These are phyloP conservation scores for Mallotus nudiflorus DNA, from an alignment of 345 rosid genomes.

Conservation along the genomic window DNA sequence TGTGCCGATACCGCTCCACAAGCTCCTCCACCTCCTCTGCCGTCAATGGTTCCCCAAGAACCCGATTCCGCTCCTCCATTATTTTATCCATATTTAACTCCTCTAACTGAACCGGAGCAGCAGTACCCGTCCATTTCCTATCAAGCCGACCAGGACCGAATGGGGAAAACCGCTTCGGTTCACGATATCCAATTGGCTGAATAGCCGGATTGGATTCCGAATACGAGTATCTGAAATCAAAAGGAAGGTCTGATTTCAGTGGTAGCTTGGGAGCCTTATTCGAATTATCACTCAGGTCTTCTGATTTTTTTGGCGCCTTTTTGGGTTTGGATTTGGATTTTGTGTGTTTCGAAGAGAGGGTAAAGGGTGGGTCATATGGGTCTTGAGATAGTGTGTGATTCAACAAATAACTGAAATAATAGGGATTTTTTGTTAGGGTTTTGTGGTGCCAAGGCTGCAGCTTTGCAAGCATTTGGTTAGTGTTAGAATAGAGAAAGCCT, in stretches of 20 bases:
- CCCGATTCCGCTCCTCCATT: slow-evolving; percentile 48
- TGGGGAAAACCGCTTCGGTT: slow-evolving; percentile 85
- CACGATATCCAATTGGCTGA: slow-evolving; percentile 78
- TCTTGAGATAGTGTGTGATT: slow-evolving; percentile 16
- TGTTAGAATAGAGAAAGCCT: neutral
- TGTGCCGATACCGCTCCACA: slow-evolving; percentile 79
- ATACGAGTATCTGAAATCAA: slow-evolving; percentile 79
- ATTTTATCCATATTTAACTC: slow-evolving; percentile 35
- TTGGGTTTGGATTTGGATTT: slow-evolving; percentile 12
- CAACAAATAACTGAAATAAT: slow-evolving; percentile 3
- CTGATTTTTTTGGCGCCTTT: neutral
- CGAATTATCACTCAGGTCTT: neutral
- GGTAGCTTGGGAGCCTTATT: slow-evolving; percentile 17
- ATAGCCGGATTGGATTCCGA: slow-evolving; percentile 60
- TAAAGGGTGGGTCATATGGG: slow-evolving; percentile 27
- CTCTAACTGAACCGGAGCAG: slow-evolving; percentile 46
- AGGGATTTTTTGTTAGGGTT: slow-evolving; percentile 13
- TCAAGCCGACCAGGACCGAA: slow-evolving; percentile 87
- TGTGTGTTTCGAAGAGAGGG: slow-evolving; percentile 15
- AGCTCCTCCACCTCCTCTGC: slow-evolving; percentile 69
- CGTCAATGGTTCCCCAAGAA: slow-evolving; percentile 63
- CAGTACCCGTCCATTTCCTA: slow-evolving; percentile 81
- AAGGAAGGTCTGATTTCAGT: slow-evolving; percentile 59
- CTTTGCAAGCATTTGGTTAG: slow-evolving; percentile 20
- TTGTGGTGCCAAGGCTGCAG: slow-evolving; percentile 12